Percentiles rank a stretch among this genome's conserved stretches.
Evolutionary conservation across 192 early-diverging fungal species (phyloP).

Genomic region (Rhizoclosmatium sp.): DNA sequence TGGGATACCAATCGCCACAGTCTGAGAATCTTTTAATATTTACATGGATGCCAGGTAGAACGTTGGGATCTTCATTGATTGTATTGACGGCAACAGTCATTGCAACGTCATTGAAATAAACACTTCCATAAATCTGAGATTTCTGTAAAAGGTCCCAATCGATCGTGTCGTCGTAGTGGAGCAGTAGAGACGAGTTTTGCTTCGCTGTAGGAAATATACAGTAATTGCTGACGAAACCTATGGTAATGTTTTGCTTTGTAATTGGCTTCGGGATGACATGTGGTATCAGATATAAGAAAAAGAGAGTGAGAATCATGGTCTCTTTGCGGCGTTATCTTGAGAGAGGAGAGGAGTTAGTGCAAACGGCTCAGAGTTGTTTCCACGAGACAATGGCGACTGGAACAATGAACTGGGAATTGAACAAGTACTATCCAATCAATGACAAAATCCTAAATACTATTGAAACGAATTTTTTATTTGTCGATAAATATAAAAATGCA

Average conservation of each 20-base stretch:
- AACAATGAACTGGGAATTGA: too few species aligned
- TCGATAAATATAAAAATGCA: too few species aligned
- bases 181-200: too few species aligned
- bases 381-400: too few species aligned
- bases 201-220: neutral
- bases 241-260: neutral
- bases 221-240: neutral
- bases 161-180: neutral
- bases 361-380: too few species aligned
- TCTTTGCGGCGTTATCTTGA: too few species aligned
- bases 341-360: too few species aligned
- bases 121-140: neutral
- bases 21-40: constrained; percentile 8
- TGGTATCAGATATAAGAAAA: too few species aligned
- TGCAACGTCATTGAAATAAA: constrained; percentile 8
- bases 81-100: neutral
- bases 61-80: neutral
- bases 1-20: constrained; percentile 20
- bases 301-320: too few species aligned
- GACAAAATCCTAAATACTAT: too few species aligned
- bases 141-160: neutral
- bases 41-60: neutral
- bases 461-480: too few species aligned
- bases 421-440: too few species aligned
- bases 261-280: neutral